Base-by-base conservation (phyloP, 2,329 filamentous ascomycete species). In the Emergomyces orientalis region DNA sequence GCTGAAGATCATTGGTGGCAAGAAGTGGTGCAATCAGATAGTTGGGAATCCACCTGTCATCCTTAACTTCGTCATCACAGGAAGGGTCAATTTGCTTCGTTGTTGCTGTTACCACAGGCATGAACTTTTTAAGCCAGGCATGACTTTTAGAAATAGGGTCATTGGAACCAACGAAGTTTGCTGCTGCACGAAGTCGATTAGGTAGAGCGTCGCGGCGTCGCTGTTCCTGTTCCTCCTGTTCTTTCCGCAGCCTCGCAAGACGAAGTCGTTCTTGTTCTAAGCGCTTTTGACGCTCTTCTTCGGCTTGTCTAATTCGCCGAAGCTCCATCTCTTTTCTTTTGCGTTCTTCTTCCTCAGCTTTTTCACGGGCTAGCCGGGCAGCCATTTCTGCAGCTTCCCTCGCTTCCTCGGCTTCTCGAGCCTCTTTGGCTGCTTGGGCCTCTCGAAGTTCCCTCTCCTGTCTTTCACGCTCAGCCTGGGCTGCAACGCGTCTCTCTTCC, bases 21-120 rank as follows among this genome's bases (percentile, higher is more conserved):
- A 81, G 71, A 52, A 81, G 67, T 51, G 77, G 77, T 37, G 79
- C 79, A 66, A 79, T 76, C 65, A 80, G 72, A 65, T 79, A 79
- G 62, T 81, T 81, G 27, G 78, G 76, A 65, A 81, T 73, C 79
- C 79, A 81, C 67, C 73, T 72, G 63, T 81, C 79, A 32, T 77
- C 71, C 19, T 73, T 74, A 43, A 74, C 61, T 39, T 76, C 73
- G 22, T 63, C 60, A 22, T 68, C 68, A 68, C 75, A 78, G 30
- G 65, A 64, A 17, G 74, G 72, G 61, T 80, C 75, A 11, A 81
- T 72, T 63, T 80, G 76, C 41, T 69, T 67, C 8, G 76, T 79
- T 51, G 72, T 72, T 9, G 75, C 79, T 25, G 77, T 79, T 41
- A 76, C 76, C 25, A 81, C 67, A 27, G 79, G 79, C 68, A 79